phyloP scores from a whole-genome alignment of 2,329 filamentous ascomycete genomes.

The Colletotrichum musicola region DNA sequence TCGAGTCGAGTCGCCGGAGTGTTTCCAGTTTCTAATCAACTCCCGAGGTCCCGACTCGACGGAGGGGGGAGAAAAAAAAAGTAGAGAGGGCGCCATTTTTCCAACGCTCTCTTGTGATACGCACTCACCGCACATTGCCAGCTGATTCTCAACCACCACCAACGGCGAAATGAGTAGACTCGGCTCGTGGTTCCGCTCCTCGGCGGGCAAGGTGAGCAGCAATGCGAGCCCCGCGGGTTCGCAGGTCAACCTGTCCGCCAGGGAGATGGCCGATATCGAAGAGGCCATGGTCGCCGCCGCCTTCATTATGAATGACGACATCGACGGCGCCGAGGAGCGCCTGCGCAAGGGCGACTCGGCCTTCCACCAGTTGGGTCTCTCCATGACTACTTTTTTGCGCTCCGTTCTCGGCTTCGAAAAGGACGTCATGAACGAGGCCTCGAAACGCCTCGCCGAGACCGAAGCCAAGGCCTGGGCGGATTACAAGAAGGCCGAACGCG shows the following conservation, averaged over 20 bases:
- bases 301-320: slow-evolving; percentile 89
- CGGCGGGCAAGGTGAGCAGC: slow-evolving; percentile 50
- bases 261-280: slow-evolving; percentile 67
- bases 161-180: slow-evolving; percentile 58
- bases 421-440: slow-evolving; percentile 87
- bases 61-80: not conserved
- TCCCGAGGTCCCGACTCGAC: slow-evolving; percentile 24
- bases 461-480: slow-evolving; percentile 83
- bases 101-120: not conserved
- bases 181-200: slow-evolving; percentile 64
- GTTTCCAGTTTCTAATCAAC: slow-evolving; percentile 32
- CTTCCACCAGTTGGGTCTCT: slow-evolving; percentile 88
- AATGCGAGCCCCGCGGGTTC: slow-evolving; percentile 49
- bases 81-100: not conserved
- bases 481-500: slow-evolving; percentile 75
- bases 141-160: not conserved
- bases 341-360: slow-evolving; percentile 80
- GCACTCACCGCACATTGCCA: not conserved
- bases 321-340: slow-evolving; percentile 82
- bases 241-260: slow-evolving; percentile 46
- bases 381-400: slow-evolving; percentile 85
- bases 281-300: slow-evolving; percentile 74
- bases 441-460: slow-evolving; percentile 77
- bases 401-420: slow-evolving; percentile 93
- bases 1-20: slow-evolving; percentile 22